These are phyloP conservation scores for Vachellia pachyceras DNA, from an alignment of 306 rosid genomes.

Conservation along the genomic window DNA sequence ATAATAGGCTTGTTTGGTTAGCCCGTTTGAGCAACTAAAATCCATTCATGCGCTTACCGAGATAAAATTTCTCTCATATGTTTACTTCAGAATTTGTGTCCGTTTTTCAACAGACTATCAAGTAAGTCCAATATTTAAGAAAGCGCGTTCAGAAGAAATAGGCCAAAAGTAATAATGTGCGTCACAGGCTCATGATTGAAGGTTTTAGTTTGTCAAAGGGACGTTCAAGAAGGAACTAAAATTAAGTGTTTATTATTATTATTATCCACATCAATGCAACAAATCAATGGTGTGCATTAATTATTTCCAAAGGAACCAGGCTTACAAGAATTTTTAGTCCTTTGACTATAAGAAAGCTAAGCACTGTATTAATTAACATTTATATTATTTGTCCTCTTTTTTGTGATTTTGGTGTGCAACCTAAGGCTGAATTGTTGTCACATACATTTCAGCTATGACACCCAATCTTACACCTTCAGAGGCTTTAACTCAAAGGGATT, in stretches of 20 bases:
- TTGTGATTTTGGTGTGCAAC: slow-evolving; percentile 19
- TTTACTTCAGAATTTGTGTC: no score
- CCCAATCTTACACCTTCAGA: background rate
- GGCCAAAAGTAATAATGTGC: background rate
- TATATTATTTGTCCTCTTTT: background rate
- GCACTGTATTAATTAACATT: no score
- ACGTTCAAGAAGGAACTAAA: background rate
- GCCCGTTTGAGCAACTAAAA: no score
- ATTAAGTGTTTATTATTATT: background rate
- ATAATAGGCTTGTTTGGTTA: no score
- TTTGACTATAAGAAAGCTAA: no score
- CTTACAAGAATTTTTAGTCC: no score
- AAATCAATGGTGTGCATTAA: background rate
- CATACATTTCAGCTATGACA: slow-evolving; percentile 20
- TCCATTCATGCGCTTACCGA: no score
- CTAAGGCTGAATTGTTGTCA: slow-evolving; percentile 17
- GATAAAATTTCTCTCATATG: no score
- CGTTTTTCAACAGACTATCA: no score
- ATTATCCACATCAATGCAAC: slow-evolving; percentile 19
- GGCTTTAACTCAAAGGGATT: slow-evolving; percentile 40
- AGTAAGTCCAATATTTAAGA: background rate
- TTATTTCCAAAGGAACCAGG: background rate
- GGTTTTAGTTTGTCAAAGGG: background rate
- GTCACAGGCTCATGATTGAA: background rate
- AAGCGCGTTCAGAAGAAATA: background rate